Base-by-base conservation (phyloP, 345 rosid genomes). In the Heritiera fomes region DNA sequence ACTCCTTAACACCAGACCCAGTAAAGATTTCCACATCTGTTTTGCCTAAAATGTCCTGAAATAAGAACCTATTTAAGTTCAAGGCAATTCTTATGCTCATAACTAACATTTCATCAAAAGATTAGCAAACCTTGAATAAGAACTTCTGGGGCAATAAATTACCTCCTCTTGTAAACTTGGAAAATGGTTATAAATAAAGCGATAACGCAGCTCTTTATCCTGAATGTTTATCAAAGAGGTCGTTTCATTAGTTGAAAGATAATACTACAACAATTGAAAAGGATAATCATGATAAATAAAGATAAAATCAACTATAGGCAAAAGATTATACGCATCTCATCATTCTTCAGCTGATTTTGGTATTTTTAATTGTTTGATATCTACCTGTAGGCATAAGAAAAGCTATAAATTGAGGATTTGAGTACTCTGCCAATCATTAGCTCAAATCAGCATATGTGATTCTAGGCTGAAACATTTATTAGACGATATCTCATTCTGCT, bases 1-100 rank as follows among this genome's bases (percentile, higher is more conserved):
- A 92, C 67, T 95, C 99, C 88, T 88, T 93, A 6, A 93, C 99
- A 45, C 99, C 99, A 78, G 91, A 80, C 71, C 99, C 99, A 5
- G 90, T 69, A 80, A 95, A 95, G 61, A 95, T 95, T 85, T 95
- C 99, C 46, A 91, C 79, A 34, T 95, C 99, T 62, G 97, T 93
- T 79, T 95, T 95, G 5, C 98, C 98, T 80, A 95, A 61, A 75
- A 95, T 92, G 77, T 95, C 98, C 97, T 95, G 91, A 80, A 82
- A 84, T 8, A 8, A 45, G 10, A 65, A 41, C 28, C 3, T 11
- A 28, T 28, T 28, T 49, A 28, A 45, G 38, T 46, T 68, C 10
- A 7, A 43, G 53, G 34, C 49, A 47, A 45, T 75, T 75, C 78
- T 32, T 15, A 18, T 71, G 62, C 47, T 72, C 8, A 18, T 32